Percentiles rank a stretch among this genome's conserved stretches.
These are phyloP conservation scores for Elsinoe fawcettii DNA, from an alignment of 2,329 filamentous ascomycete genomes.

Conservation along the genomic window DNA sequence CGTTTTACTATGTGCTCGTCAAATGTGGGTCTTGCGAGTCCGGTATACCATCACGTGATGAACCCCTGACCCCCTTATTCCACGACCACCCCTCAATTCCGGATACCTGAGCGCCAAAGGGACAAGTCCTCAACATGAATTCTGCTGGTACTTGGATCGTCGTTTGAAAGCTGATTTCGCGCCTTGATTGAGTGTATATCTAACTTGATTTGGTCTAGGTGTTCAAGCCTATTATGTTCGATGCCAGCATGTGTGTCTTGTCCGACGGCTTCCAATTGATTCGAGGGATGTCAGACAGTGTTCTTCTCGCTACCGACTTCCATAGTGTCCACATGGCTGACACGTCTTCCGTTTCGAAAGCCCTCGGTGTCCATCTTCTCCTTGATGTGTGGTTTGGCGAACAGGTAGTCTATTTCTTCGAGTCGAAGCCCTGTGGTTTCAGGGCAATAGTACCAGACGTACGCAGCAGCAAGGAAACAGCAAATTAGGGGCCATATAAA, in stretches of 20 bases:
- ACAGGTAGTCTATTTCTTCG: constrained; percentile 21
- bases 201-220: neutral
- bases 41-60: too few species aligned
- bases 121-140: too few species aligned
- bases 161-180: too few species aligned
- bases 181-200: neutral
- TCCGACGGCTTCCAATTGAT: too few species aligned
- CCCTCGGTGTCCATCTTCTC: neutral
- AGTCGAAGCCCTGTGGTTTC: constrained; percentile 21
- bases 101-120: too few species aligned
- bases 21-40: too few species aligned
- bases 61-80: too few species aligned
- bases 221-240: too few species aligned
- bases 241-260: neutral
- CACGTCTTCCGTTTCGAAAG: neutral
- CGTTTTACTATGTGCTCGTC: too few species aligned
- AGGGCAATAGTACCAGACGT: constrained; percentile 25
- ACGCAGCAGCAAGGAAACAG: constrained; percentile 25
- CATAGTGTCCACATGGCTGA: neutral
- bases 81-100: too few species aligned
- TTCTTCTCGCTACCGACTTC: neutral
- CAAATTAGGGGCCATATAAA: constrained; percentile 33
- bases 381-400: constrained; percentile 16
- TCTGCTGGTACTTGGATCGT: too few species aligned
- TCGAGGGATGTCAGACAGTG: neutral